Evolutionary conservation across 1,139 yeast genomes (phyloP), one percentile per base, ranked within the genome.

Genomic region (Nakaseomyces nivariensis): DNA sequence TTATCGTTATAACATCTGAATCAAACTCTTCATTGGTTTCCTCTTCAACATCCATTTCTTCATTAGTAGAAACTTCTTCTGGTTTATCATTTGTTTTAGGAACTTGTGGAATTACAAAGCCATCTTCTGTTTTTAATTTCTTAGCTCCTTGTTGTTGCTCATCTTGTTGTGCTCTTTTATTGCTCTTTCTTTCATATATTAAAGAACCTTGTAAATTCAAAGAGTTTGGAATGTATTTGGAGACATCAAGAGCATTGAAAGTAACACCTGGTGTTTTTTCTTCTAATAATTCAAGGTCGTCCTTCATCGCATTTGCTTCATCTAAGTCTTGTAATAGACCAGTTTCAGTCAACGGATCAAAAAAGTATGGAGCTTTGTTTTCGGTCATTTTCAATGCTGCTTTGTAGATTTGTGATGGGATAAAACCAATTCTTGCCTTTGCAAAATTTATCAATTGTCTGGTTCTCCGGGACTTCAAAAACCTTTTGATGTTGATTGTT

Each of bases 401-500:
- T 48, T 75, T 73, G 62, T 85, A 92, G 6, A 94, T 75, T 48
- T 73, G 70, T 0, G 95, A 76, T 0, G 94, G 74, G 3, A 84
- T 67, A 10, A 74, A 67, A 5, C 98, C 98, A 45, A 89, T 69
- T 52, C 90, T 75, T 46, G 84, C 81, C 40, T 74, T 74, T 22
- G 84, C 86, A 48, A 85, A 73, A 41, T 77, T 77, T 1, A 74
- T 78, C 31, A 92, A 72, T 54, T 85, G 85, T 41, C 71, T 68
- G 13, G 85, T 75, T 55, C 97, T 75, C 59, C 82, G 74, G 43
- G 78, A 69, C 58, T 88, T 83, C 51, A 85, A 73, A 60, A 78
- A 88, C 56, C 95, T 72, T 34, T 78, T 76, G 51, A 85, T 73
- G 59, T 82, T 83, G 58, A 89, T 75, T 1, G 82, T 72, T 11